Evolutionary conservation across 176 grass and related monocot genomes (phyloP), one percentile per base, ranked within the genome.

Genomic region (Musa itinerans): DNA sequence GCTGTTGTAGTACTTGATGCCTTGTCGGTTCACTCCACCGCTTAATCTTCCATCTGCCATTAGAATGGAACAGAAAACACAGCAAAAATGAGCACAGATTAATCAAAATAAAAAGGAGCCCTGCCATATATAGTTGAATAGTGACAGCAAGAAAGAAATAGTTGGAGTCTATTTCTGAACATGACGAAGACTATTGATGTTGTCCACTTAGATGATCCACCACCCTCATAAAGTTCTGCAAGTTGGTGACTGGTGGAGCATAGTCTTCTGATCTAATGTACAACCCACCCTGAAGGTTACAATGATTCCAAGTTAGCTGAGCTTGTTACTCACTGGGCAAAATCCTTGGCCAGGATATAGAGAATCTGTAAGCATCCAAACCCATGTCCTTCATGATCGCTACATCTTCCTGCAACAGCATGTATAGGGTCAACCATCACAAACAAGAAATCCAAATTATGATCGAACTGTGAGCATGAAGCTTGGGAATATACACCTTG

Each of bases 311-410:
- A 43, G 34, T 43, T 0, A 43, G 34, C 34, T 43, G 34, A 43
- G 34, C 34, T 17, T 8, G 83, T 53, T 73, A 88, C 85, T 90
- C 86, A 92, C 93, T 82, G 54, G 93, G 90, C 22, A 97, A 74
- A 77, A 97, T 93, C 49, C 93, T 74, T 69, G 90, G 51, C 93
- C 90, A 97, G 52, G 93, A 93, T 77, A 97, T 83, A 54, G 93
- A 97, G 76, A 97, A 90, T 51, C 86, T 90, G 52, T 92, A 93
- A 19, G 93, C 83, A 73, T 85, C 86, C 54, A 97, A 78, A 65
- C 90, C 93, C 78, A 90, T 79, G 14, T 78, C 80, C 68, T 87
- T 97, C 87, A 97, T 90, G 67, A 90, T 81, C 61, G 72, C 71
- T 3, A 90, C 76, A 82, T 97, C 93, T 48, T 90, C 87, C 93